These are phyloP conservation scores for Oxytropis ochrocephala DNA, from an alignment of 306 rosid species.

Conservation along the genomic window DNA sequence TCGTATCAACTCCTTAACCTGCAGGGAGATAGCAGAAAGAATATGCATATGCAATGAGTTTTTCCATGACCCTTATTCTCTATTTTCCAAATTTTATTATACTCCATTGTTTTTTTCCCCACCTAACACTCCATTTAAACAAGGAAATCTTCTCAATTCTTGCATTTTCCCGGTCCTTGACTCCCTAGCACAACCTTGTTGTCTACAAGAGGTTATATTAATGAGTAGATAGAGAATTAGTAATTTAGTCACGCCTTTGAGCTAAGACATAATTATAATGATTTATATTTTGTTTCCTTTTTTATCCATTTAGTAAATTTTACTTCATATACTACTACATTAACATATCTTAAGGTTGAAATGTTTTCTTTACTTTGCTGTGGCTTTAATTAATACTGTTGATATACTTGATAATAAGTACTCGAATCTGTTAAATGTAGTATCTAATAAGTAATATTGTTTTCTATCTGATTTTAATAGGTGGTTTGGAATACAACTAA, in stretches of 20 bases:
- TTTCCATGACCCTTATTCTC: background rate
- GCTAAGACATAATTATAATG: background rate
- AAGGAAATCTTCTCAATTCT: background rate
- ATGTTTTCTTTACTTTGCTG: background rate
- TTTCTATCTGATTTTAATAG: constrained; percentile 36
- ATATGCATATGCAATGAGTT: background rate
- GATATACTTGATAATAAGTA: no score
- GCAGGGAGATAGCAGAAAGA: background rate
- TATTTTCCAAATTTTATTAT: background rate
- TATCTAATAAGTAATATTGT: no score
- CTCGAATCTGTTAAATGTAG: no score
- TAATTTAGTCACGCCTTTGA: background rate
- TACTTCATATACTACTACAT: background rate
- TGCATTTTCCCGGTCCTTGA: constrained; percentile 4
- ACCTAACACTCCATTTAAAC: background rate
- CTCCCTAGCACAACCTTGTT: background rate
- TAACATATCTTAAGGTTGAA: background rate
- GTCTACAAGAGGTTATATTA: background rate
- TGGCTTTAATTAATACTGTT: no score
- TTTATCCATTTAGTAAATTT: background rate
- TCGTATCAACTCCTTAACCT: background rate
- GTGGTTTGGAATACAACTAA: constrained; percentile 98
- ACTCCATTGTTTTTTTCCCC: background rate
- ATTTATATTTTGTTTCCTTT: background rate
- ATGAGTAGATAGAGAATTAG: background rate